Percentiles rank a stretch among this genome's conserved stretches.
Evolutionary conservation across 495 filamentous ascomycete genomes (phyloP).

Genomic region (Sphaerosporella brunnea): DNA sequence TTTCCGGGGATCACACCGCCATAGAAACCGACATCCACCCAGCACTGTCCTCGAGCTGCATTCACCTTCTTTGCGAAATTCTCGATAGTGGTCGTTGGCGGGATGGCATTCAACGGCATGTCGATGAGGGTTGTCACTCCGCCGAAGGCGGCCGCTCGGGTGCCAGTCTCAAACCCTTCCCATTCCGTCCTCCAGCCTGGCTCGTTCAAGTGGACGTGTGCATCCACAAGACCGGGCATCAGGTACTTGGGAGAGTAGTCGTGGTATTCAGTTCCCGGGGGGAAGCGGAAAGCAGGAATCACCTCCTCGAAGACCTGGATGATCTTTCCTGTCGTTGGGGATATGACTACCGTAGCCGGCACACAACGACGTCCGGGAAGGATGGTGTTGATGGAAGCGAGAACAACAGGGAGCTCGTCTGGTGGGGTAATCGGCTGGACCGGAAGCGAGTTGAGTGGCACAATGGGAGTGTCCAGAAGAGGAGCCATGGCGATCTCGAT

Average conservation of each 20-base stretch:
- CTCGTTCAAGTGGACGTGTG: slow-evolving; percentile 95
- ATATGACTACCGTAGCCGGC: slow-evolving; percentile 60
- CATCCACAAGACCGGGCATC: slow-evolving; percentile 85
- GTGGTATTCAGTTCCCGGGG: slow-evolving; percentile 48
- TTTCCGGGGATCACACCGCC: slow-evolving; percentile 92
- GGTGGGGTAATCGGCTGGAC: slow-evolving; percentile 9
- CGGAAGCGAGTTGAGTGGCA: slow-evolving; percentile 6
- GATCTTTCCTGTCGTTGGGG: slow-evolving; percentile 66
- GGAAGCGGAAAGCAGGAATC: slow-evolving; percentile 54
- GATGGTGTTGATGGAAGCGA: slow-evolving; percentile 68
- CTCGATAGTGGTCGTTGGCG: slow-evolving; percentile 77
- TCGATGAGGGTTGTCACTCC: slow-evolving; percentile 97
- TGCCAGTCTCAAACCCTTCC: slow-evolving; percentile 94
- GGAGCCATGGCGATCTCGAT: slow-evolving; percentile 19
- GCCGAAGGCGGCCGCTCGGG: slow-evolving; percentile 81
- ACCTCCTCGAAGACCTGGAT: slow-evolving; percentile 55
- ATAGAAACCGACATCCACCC: slow-evolving; percentile 98
- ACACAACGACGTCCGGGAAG: slow-evolving; percentile 47
- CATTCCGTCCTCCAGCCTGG: slow-evolving; percentile 85
- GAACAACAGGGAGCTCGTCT: slow-evolving; percentile 40
- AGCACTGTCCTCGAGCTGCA: slow-evolving; percentile 78
- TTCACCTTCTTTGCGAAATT: slow-evolving; percentile 68
- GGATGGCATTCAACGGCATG: slow-evolving; percentile 96
- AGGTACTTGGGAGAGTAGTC: slow-evolving; percentile 79
- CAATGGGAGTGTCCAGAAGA: slow-evolving; percentile 18